Conservation (phyloP, 2,329 filamentous ascomycete genomes). For the Exophiala oligosperma region DNA sequence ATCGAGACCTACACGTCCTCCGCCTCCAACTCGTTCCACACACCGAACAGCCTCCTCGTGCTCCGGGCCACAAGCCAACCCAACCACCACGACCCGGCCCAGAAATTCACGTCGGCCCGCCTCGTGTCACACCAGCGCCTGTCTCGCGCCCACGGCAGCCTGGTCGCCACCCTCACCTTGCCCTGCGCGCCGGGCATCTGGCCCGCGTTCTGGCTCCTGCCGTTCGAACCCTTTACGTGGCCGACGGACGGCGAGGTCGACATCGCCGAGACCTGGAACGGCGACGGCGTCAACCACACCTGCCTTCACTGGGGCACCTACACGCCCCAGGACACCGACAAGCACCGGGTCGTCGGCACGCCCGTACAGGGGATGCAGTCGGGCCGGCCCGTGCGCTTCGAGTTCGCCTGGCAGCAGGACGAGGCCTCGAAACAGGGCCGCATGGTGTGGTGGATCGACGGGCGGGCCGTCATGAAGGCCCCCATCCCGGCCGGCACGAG, state of each 20-base stretch:
- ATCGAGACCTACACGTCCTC: constrained; percentile 27
- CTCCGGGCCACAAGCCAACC: constrained; percentile 25
- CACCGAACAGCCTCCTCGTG: constrained; percentile 25
- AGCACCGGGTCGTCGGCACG: constrained; percentile 27
- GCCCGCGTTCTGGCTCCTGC: constrained; percentile 31
- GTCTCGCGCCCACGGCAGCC: constrained; percentile 21
- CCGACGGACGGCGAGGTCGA: constrained; percentile 30
- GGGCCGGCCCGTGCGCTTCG: constrained; percentile 24
- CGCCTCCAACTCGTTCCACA: constrained; percentile 25
- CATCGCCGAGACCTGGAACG: constrained; percentile 31
- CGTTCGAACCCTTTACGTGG: constrained; percentile 29
- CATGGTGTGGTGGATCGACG: constrained; percentile 30
- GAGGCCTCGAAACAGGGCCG: constrained; percentile 10
- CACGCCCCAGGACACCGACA: constrained; percentile 25
- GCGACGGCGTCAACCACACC: constrained; percentile 25
- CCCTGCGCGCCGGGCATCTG: constrained; percentile 27
- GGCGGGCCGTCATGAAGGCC: constrained; percentile 29
- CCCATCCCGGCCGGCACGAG: constrained; percentile 23
- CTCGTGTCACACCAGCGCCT: constrained; percentile 28
- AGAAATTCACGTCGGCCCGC: constrained; percentile 28
- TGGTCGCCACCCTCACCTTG: constrained; percentile 24
- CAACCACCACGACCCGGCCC: constrained; percentile 16
- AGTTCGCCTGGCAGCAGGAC: constrained; percentile 28
- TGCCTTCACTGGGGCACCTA: constrained; percentile 31
- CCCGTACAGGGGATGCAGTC: constrained; percentile 22